Evolutionary conservation across 495 filamentous ascomycete genomes (phyloP), one percentile per base, ranked within the genome.

Genomic region (Lasiosphaeris hirsuta): DNA sequence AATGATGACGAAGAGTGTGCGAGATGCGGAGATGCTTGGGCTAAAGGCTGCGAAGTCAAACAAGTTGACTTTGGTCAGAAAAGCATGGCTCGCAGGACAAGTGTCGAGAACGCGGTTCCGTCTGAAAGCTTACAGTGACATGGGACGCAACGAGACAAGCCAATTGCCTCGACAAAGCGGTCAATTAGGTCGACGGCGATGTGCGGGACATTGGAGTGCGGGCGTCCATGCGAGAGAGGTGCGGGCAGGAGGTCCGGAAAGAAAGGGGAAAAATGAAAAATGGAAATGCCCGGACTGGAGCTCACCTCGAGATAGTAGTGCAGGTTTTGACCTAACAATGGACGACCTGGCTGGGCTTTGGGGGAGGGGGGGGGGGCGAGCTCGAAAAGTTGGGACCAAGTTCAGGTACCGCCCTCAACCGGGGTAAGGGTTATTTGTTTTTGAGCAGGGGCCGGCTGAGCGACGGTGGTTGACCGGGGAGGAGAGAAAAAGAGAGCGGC

Each of bases 41-140:
- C 23, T 55, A 34, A 55, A 55, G 30, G 53, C 53, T 55, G 53
- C 11, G 46, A 0, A 40, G 41, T 35, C 23, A 46, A 55, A 10
- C 45, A 45, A 43, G 19, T 19, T 5, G n/a, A 33, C 30, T 55
- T 37, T 15, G 19, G 10, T 46, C 53, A 47, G 53, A 46, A 13
- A 17, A 41, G 44, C 42, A 47, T 51, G 45, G 18, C 34, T 49
- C 30, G 54, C 49, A 11, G 33, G 39, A 43, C 41, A 49, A 38
- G 33, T 23, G 33, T 34, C 36, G 17, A 4, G 23, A 30, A 30
- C 2, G 23, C 23, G 23, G 23, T 45, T 44, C n/a, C 18, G 17
- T 13, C 11, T 8, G 0, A 41, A 43, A 58, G 52, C 66, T 69
- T 65, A 67, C 67, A 69, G 64, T 59, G 67, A 69, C 67, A 63